Evolutionary conservation across 2,329 filamentous ascomycete genomes (phyloP).

Genomic region (Fusarium xylarioides): DNA sequence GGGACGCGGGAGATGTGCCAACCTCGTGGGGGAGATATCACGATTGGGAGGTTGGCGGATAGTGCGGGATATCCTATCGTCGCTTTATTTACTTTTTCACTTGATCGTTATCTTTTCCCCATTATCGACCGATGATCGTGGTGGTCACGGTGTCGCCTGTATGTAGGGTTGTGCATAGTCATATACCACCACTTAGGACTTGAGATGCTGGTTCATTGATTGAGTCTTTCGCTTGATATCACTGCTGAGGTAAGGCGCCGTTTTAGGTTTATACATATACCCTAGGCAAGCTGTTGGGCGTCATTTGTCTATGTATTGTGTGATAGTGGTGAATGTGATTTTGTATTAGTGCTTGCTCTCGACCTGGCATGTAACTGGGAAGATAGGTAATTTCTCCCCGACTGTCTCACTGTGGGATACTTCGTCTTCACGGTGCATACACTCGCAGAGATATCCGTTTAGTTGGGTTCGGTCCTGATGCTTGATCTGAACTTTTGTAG

Average conservation of each 20-base stretch:
- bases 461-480: too few species aligned
- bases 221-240: background rate
- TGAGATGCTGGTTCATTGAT: conserved; percentile 13
- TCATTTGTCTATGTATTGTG: background rate
- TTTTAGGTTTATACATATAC: background rate
- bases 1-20: conserved; percentile 13
- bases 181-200: conserved; percentile 39
- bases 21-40: conserved; percentile 19
- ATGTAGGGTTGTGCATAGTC: conserved; percentile 47
- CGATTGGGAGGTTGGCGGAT: conserved; percentile 30
- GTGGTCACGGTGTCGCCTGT: conserved; percentile 38
- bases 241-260: background rate
- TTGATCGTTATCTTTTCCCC: conserved; percentile 40
- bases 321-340: background rate
- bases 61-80: conserved; percentile 42
- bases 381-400: background rate
- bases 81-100: conserved; percentile 44
- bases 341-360: background rate
- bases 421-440: background rate
- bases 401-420: too few species aligned
- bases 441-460: background rate
- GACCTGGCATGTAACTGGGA: too few species aligned
- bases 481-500: background rate
- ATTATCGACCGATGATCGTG: conserved; percentile 31
- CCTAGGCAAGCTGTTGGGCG: background rate